These are phyloP conservation scores for Carex kokanica DNA, from an alignment of 176 grass and related monocot species.

Conservation along the genomic window DNA sequence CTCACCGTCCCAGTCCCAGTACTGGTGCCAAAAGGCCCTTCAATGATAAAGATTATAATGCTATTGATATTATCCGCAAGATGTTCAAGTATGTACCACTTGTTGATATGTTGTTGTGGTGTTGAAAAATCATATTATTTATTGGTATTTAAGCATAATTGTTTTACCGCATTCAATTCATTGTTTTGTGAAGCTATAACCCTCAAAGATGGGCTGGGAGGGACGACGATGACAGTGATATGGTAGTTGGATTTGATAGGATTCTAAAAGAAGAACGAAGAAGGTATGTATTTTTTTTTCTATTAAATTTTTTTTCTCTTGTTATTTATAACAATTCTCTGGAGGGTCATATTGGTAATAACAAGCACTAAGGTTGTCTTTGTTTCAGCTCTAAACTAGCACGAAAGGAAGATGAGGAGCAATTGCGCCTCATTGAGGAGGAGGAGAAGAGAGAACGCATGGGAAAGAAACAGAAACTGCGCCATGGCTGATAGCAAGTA, in stretches of 20 bases:
- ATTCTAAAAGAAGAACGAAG: slow-evolving; percentile 74
- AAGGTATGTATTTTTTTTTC: slow-evolving; percentile 37
- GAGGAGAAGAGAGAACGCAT: slow-evolving; percentile 42
- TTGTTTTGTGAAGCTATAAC: slow-evolving; percentile 58
- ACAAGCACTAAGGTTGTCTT: background rate
- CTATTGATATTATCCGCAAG: slow-evolving; percentile 47
- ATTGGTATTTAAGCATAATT: background rate
- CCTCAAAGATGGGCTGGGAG: slow-evolving; percentile 40
- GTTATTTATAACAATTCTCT: background rate
- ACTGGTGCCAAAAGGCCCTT: slow-evolving; percentile 29
- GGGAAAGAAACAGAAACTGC: slow-evolving; percentile 46
- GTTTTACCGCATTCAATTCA: background rate
- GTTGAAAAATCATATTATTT: background rate
- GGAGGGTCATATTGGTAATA: background rate
- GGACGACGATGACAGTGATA: slow-evolving; percentile 68
- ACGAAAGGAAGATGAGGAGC: slow-evolving; percentile 60
- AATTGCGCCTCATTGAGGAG: slow-evolving; percentile 54
- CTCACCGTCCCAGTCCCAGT: slow-evolving; percentile 4
- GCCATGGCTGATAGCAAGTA: background rate
- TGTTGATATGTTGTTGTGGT: background rate
- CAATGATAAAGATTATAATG: slow-evolving; percentile 44
- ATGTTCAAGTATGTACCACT: slow-evolving; percentile 30
- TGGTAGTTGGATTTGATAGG: slow-evolving; percentile 60
- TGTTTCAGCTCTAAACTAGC: slow-evolving; percentile 55
- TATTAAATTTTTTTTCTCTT: background rate